Evolutionary conservation across 495 filamentous ascomycete genomes (phyloP).

Genomic region (Lasiosphaeria ovina): DNA sequence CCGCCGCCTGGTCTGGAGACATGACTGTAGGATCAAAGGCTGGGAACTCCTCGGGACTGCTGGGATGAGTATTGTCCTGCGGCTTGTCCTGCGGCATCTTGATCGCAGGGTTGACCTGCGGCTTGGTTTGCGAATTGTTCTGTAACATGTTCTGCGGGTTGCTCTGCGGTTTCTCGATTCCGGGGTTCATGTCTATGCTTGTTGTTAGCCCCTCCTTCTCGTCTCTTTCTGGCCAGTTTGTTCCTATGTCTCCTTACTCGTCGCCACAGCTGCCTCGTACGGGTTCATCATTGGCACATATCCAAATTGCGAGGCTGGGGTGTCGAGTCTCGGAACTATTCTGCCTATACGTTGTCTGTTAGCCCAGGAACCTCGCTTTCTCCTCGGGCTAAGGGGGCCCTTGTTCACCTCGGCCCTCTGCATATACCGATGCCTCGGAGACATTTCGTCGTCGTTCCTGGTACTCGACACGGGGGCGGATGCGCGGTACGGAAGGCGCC

Average conservation of each 20-base stretch:
- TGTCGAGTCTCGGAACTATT: background rate
- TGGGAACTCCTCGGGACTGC: background rate
- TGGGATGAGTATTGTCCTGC: background rate
- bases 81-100: too few relatives aligned
- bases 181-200: background rate
- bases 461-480: background rate
- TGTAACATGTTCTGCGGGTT: too few relatives aligned
- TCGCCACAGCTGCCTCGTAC: constrained; percentile 16
- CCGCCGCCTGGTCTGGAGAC: constrained; percentile 9
- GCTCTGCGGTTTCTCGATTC: background rate
- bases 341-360: background rate
- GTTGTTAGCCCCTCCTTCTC: background rate
- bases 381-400: background rate
- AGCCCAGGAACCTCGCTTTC: background rate
- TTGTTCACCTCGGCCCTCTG: background rate
- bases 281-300: constrained; percentile 23
- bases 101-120: too few relatives aligned
- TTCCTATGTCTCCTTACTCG: background rate
- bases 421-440: background rate
- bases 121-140: too few relatives aligned
- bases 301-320: constrained; percentile 2
- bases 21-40: constrained; percentile 6
- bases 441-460: background rate
- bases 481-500: background rate
- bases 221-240: background rate